Base-by-base conservation (phyloP, 331 rosid genomes). In the Malus hybrid region DNA sequence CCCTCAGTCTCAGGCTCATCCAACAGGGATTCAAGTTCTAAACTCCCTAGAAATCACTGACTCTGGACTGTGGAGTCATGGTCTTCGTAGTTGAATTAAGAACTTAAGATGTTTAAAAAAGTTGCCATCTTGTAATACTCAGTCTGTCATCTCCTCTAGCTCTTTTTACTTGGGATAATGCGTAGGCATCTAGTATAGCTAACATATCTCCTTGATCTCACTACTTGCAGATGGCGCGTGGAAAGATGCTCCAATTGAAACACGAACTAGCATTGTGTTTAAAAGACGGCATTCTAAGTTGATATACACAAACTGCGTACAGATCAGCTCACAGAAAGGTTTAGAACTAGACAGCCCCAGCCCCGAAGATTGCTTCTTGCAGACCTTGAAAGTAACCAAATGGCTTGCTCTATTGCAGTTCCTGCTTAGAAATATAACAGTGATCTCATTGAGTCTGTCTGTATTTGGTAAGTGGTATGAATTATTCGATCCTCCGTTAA, bases 231-330 rank as follows among this genome's bases (percentile, higher is more conserved):
- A 78, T 66, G 78, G 89, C 87, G 28, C 88, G 91, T 79, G 82
- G 83, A 44, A 92, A 92, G 91, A 79, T 89, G 88, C 79, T 77
- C 60, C 96, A 92, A 77, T 75, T 94, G 89, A 94, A 87, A 80
- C 88, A 78, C 33, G 77, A 83, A 33, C 68, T 92, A 70, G 81
- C 92, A 33, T 55, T 83, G 91, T 92, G 91, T 75, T 86, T 94
- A 88, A 84, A 90, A 85, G 91, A 88, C 24, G 92, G 83, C 36
- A 70, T 86, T 36, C 72, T 77, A 65, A 79, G 81, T 79, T 80
- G 93, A 85, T 33, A 72, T 30, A 64, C 34, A 26, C 20, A 63
- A 68, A 39, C 46, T 10, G 75, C 33, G 70, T 73, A 64, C 70
- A 60, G 80, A 70, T 79, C 71, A 52, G 70, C 69, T 63, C 60